phyloP scores from a whole-genome alignment of 441 rosid genomes.

The Erodium texanum region DNA sequence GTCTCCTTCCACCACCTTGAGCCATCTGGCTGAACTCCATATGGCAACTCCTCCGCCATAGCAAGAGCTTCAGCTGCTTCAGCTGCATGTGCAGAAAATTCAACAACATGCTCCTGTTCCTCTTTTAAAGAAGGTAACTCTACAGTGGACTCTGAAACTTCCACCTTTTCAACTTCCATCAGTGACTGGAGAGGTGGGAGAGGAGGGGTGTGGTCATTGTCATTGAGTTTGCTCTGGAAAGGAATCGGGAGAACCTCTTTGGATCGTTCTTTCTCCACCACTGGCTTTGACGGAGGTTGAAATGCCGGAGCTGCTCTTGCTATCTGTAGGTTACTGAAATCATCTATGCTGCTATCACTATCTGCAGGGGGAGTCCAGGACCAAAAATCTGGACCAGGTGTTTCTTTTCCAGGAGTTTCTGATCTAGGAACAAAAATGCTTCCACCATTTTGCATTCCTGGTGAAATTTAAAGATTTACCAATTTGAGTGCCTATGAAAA shows the following conservation, averaged over 20 bases:
- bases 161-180: slow-evolving; percentile 38
- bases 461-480: slow-evolving; percentile 1
- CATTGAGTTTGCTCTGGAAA: slow-evolving; percentile 54
- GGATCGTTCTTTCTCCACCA: slow-evolving; percentile 50
- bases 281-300: slow-evolving; percentile 34
- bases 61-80: slow-evolving; percentile 70
- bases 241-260: slow-evolving; percentile 56
- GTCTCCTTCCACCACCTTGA: slow-evolving; percentile 87
- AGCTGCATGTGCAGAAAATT: slow-evolving; percentile 53
- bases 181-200: slow-evolving; percentile 73
- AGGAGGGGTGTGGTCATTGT: slow-evolving; percentile 26
- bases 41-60: slow-evolving; percentile 34
- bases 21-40: slow-evolving; percentile 53
- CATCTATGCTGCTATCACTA: slow-evolving; percentile 21
- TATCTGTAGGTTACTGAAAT: slow-evolving; percentile 20
- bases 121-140: slow-evolving; percentile 27
- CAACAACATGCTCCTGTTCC: slow-evolving; percentile 36
- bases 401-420: slow-evolving; percentile 35
- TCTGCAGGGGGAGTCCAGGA: slow-evolving; percentile 70
- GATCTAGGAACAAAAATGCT: slow-evolving; percentile 36
- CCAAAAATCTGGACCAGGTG: slow-evolving; percentile 98
- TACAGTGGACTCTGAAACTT: slow-evolving; percentile 23
- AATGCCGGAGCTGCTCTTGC: slow-evolving; percentile 24
- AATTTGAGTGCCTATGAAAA: not conserved
- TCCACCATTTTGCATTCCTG: slow-evolving; percentile 36